Evolutionary conservation across 2,329 filamentous ascomycete species (phyloP), one percentile per base, ranked within the genome.

Genomic region (Fonsecaea monophora): DNA sequence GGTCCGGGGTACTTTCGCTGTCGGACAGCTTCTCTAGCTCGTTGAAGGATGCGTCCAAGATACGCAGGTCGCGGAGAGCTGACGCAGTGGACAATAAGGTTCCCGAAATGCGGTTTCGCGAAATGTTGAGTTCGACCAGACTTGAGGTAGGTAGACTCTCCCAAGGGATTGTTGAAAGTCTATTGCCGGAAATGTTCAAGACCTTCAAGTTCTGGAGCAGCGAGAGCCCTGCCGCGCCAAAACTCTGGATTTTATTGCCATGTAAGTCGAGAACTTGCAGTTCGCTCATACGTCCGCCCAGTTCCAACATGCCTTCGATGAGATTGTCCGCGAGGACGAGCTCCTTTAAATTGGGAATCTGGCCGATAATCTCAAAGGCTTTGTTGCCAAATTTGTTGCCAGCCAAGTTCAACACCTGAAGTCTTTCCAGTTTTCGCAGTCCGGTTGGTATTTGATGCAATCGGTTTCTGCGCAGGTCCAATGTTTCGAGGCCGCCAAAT

Each of bases 391-490:
- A 86, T 64, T 89, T 88, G 74, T 98, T 98, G 62, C 92, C 89
- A 6, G 92, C 91, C 74, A 99, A 78, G 73, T 98, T 97, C 57
- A 99, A 82, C 3, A 87, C 90, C 1, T 92, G 94, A 62, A 99
- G 83, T 67, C 89, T 82, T 57, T 88, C 84, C 42, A 98, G 82
- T 60, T 89, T 85, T 70, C 91, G 85, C 65, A 98, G 76, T 0
- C 95, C 94, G 70, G 89, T 77, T 0, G 95, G 95, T 53, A 97
- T 78, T 34, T 86, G 81, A 59, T 85, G 84, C 18, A 99, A 82
- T 53, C 87, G 79, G 75, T 99, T 99, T 21, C 92, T 92, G 76
- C 97, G 95, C 66, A 98, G 77, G 75, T 98, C 94, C 7, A 97
- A 79, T 4, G 86, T 86, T 75, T 97, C 92, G 0, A 97, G 77